A percentile compares a stretch with the other conserved stretches of the same genome.
phyloP scores from a whole-genome alignment of 768 basidiomycete species.

The Rhizopogon vesiculosus region DNA sequence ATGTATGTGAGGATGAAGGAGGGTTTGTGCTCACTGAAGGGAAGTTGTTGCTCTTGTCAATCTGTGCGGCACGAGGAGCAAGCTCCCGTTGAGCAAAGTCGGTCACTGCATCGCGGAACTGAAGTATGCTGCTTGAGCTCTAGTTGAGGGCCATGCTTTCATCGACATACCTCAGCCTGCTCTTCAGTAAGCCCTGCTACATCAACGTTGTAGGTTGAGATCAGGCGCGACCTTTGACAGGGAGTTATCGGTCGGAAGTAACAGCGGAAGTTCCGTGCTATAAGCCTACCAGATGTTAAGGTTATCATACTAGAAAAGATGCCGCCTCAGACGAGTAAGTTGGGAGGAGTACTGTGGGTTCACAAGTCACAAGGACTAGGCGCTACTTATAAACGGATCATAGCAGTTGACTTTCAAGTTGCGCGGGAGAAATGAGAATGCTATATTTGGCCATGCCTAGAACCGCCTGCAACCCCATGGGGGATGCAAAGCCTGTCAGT shows the following conservation, averaged over 20 bases:
- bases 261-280: neutral
- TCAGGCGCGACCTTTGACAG: slow-evolving; percentile 13
- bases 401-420: no score
- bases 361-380: no score
- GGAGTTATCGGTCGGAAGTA: neutral
- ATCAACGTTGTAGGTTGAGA: slow-evolving; percentile 66
- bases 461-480: no score
- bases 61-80: slow-evolving; percentile 78
- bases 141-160: neutral
- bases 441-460: no score
- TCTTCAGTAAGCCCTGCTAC: slow-evolving; percentile 77
- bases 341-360: no score
- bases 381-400: neutral
- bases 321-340: neutral
- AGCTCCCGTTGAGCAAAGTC: slow-evolving; percentile 83
- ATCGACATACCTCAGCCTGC: slow-evolving; percentile 62
- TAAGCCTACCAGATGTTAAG: neutral
- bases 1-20: neutral
- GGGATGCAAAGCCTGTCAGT: no score
- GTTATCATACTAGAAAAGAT: neutral
- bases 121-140: neutral
- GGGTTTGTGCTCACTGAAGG: slow-evolving; percentile 49
- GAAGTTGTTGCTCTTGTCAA: slow-evolving; percentile 81
- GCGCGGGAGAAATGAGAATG: no score
- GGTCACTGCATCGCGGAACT: slow-evolving; percentile 80